These are phyloP conservation scores for Sarocladium kiliense DNA, from an alignment of 2,329 filamentous ascomycete genomes.

Conservation along the genomic window DNA sequence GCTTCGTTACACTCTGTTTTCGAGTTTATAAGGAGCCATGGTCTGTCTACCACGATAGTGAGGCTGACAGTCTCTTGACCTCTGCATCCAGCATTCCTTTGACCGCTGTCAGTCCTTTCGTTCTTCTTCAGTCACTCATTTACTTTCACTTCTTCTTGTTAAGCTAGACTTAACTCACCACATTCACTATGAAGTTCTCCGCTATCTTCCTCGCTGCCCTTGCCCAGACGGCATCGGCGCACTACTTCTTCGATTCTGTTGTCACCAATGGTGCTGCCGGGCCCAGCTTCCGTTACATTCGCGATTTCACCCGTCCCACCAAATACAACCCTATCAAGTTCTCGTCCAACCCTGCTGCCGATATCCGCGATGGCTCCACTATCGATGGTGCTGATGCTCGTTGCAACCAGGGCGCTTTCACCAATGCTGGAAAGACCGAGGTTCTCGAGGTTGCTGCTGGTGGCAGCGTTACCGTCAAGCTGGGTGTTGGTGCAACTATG, in stretches of 20 bases:
- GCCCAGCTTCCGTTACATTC: constrained; percentile 17
- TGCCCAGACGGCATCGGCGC: constrained; percentile 20
- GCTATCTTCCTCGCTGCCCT: constrained; percentile 12
- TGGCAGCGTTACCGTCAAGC: constrained; percentile 15
- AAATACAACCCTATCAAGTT: constrained; percentile 24
- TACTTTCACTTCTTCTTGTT: no score
- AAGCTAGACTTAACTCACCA: background rate
- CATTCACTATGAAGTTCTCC: background rate
- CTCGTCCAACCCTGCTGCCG: constrained; percentile 18
- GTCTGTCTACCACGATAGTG: no score
- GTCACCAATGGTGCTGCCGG: constrained; percentile 17
- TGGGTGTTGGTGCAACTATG: constrained; percentile 15
- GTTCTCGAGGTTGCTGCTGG: constrained; percentile 20
- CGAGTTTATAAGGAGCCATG: no score
- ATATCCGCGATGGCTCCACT: constrained; percentile 17
- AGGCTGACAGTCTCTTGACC: no score
- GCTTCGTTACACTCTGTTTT: no score
- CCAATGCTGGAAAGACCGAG: constrained; percentile 16
- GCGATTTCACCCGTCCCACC: constrained; percentile 18
- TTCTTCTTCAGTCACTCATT: no score
- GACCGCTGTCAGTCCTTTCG: no score
- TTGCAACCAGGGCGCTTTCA: constrained; percentile 24
- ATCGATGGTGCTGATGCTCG: constrained; percentile 19
- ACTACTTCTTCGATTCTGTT: constrained; percentile 23
- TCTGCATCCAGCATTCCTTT: no score